Evolutionary conservation across 208 protist species (phyloP).

Genomic region (Trypanosoma vivax): DNA sequence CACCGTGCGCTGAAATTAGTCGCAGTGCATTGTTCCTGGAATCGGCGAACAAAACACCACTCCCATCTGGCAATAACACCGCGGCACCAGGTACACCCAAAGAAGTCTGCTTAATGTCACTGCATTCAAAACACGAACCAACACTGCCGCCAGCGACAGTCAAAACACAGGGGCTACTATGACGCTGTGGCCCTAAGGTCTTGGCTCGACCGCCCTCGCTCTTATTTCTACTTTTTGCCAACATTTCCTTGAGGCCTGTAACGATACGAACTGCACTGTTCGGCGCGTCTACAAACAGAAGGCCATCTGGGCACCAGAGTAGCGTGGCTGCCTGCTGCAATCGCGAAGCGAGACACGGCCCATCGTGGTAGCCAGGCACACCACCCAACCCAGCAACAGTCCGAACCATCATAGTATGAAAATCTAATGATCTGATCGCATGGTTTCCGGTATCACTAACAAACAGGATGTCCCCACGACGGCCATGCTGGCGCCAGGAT

Average conservation of each 20-base stretch:
- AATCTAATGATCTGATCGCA: conserved; percentile 64
- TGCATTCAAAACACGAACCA: conserved; percentile 26
- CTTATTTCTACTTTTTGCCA: no score
- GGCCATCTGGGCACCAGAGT: conserved; percentile 45
- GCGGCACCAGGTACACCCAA: conserved; percentile 44
- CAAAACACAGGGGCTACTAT: conserved; percentile 27
- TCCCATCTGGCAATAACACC: conserved; percentile 33
- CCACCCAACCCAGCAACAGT: conserved; percentile 62
- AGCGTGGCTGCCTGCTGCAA: conserved; percentile 46
- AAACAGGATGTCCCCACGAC: conserved; percentile 45
- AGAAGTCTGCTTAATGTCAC: conserved; percentile 17
- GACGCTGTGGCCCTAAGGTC: neutral
- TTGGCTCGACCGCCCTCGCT: neutral
- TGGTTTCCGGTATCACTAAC: conserved; percentile 76
- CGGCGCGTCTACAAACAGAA: conserved; percentile 59
- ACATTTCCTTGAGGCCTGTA: conserved; percentile 22
- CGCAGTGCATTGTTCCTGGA: conserved; percentile 34
- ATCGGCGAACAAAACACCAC: conserved; percentile 42
- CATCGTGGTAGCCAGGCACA: conserved; percentile 74
- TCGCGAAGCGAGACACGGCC: conserved; percentile 35
- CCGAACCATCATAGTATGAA: conserved; percentile 48
- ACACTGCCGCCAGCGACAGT: conserved; percentile 43
- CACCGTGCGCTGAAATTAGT: conserved; percentile 33
- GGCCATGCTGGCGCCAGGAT: neutral
- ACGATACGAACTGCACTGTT: conserved; percentile 64